These are phyloP conservation scores for Starmera pachycereana DNA, from an alignment of 805 yeast genomes.

Conservation along the genomic window DNA sequence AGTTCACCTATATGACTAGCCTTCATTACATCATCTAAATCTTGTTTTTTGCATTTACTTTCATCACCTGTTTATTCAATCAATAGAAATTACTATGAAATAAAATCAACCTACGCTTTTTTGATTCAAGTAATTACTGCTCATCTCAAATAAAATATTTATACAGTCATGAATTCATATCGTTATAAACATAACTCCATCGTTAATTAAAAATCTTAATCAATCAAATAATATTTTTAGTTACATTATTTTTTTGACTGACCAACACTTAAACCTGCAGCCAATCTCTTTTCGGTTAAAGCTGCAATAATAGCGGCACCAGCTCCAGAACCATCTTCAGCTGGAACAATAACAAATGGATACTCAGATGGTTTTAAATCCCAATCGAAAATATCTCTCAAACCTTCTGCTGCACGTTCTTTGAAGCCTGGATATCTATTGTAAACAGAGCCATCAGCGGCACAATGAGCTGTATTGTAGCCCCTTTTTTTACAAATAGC, in stretches of 20 bases:
- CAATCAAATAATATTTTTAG: too few relatives aligned
- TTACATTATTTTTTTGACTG: slow-evolving; percentile 6
- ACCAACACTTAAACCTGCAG: slow-evolving; percentile 63
- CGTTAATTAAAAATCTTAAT: too few relatives aligned
- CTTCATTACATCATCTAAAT: too few relatives aligned
- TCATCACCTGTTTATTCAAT: too few relatives aligned
- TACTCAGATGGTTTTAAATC: slow-evolving; percentile 35
- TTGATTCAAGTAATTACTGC: too few relatives aligned
- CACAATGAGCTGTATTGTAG: slow-evolving; percentile 70
- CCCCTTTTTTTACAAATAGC: slow-evolving; percentile 86
- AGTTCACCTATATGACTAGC: slow-evolving; percentile 31
- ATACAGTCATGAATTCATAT: too few relatives aligned
- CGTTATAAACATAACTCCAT: too few relatives aligned
- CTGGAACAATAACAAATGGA: slow-evolving; percentile 80
- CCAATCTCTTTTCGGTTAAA: slow-evolving; percentile 71
- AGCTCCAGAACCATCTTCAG: slow-evolving; percentile 98
- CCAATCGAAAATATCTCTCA: slow-evolving; percentile 89
- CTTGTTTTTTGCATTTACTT: too few relatives aligned
- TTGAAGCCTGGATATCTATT: slow-evolving; percentile 90
- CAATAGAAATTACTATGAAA: too few relatives aligned
- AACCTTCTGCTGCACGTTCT: slow-evolving; percentile 79
- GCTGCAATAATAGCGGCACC: slow-evolving; percentile 99
- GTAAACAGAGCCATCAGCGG: slow-evolving; percentile 95
- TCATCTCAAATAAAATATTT: too few relatives aligned
- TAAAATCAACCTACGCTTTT: too few relatives aligned